Percentiles rank a stretch among this genome's conserved stretches.
phyloP scores from a whole-genome alignment of 306 rosid genomes.

The Rosa chinensis region DNA sequence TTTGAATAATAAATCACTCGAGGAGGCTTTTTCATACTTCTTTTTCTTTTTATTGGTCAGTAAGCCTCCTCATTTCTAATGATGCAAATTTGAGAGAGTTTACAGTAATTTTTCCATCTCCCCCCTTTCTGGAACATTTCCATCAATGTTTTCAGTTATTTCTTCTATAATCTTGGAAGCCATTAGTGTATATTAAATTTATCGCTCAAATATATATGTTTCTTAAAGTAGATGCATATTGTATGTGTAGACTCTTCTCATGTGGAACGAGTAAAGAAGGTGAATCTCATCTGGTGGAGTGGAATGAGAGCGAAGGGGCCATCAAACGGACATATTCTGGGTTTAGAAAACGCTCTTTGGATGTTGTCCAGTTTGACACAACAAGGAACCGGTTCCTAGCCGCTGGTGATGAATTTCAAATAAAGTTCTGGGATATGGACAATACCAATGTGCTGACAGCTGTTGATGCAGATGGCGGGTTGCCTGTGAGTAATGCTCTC shows the following conservation, averaged over 20 bases:
- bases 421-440: constrained; percentile 55
- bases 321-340: constrained; percentile 45
- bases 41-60: neutral
- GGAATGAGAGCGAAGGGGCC: constrained; percentile 54
- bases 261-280: constrained; percentile 51
- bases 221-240: neutral
- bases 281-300: constrained; percentile 50
- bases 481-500: constrained; percentile 34
- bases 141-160: neutral
- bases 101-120: neutral
- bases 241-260: constrained; percentile 37
- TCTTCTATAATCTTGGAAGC: neutral
- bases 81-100: neutral
- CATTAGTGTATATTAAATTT: neutral
- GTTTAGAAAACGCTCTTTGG: constrained; percentile 40
- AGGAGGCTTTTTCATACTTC: neutral
- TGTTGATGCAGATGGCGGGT: constrained; percentile 45
- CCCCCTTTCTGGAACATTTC: neutral
- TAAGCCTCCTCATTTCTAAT: neutral
- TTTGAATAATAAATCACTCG: neutral
- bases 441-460: constrained; percentile 31
- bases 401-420: constrained; percentile 48
- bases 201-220: neutral
- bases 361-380: constrained; percentile 52
- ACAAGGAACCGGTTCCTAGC: constrained; percentile 48